phyloP scores from a whole-genome alignment of 2,329 filamentous ascomycete genomes.

The Epichloe brachyelytri region DNA sequence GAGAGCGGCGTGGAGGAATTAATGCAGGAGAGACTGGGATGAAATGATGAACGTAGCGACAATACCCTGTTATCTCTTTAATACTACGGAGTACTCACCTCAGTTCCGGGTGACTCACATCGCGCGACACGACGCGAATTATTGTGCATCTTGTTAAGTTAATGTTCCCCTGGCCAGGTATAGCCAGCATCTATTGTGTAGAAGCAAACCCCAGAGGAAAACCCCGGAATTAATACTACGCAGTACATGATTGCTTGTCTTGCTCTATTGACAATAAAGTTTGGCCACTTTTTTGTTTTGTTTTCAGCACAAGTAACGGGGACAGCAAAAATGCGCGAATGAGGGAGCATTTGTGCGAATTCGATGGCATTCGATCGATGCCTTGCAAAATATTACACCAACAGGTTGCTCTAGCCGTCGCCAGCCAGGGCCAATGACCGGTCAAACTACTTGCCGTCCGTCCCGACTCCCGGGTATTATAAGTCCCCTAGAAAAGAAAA shows the following conservation, averaged over 20 bases:
- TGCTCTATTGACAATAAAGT: no score
- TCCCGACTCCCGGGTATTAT: no score
- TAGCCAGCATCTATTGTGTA: no score
- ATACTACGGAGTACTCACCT: neutral
- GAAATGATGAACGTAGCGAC: neutral
- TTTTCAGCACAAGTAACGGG: neutral
- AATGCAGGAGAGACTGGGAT: slow-evolving; percentile 54
- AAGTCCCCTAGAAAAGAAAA: neutral
- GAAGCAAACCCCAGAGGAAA: no score
- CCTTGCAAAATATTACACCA: neutral
- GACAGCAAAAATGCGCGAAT: neutral
- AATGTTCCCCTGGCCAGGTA: no score
- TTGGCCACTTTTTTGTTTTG: neutral
- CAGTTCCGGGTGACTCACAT: no score
- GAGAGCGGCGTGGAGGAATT: slow-evolving; percentile 60
- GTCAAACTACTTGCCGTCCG: no score
- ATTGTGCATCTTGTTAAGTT: no score
- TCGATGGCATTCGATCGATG: neutral
- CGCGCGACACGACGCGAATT: no score
- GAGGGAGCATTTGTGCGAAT: neutral
- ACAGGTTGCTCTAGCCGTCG: neutral
- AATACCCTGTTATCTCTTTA: neutral
- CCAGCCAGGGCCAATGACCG: neutral
- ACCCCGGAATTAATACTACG: no score
- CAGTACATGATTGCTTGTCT: neutral